Percentiles rank a stretch among this genome's conserved stretches.
These are phyloP conservation scores for Aspergillus persii DNA, from an alignment of 2,329 filamentous ascomycete species.

Conservation along the genomic window DNA sequence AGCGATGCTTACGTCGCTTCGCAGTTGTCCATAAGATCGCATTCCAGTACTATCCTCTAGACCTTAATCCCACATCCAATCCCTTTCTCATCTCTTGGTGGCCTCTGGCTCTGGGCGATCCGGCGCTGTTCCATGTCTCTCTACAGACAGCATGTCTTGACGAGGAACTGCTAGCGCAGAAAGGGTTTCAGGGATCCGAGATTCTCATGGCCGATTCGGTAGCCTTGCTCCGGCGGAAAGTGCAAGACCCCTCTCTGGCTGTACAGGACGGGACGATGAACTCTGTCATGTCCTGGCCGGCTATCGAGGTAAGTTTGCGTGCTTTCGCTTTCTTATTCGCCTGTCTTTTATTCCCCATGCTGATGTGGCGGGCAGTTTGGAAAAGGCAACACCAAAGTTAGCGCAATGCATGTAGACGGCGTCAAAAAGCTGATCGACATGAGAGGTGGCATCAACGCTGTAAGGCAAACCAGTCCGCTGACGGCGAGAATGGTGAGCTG, in stretches of 20 bases:
- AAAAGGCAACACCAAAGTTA: constrained; percentile 50
- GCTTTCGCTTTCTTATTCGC: not conserved
- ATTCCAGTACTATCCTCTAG: constrained; percentile 60
- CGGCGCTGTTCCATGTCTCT: constrained; percentile 59
- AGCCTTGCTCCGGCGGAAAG: constrained; percentile 50
- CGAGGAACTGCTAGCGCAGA: constrained; percentile 52
- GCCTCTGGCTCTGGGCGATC: constrained; percentile 56
- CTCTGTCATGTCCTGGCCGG: constrained; percentile 58
- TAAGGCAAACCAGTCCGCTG: constrained; percentile 51
- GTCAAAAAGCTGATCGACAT: constrained; percentile 50
- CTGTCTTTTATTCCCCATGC: not conserved
- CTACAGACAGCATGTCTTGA: constrained; percentile 59
- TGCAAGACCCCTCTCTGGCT: constrained; percentile 48
- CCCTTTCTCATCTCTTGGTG: constrained; percentile 61
- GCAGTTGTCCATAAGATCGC: constrained; percentile 57
- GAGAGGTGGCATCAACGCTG: constrained; percentile 51
- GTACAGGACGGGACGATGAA: constrained; percentile 57
- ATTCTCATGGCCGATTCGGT: constrained; percentile 59
- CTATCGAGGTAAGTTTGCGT: constrained; percentile 51
- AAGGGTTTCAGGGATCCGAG: constrained; percentile 54
- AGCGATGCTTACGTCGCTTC: constrained; percentile 13
- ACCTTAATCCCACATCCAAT: constrained; percentile 53
- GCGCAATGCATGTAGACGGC: constrained; percentile 51
- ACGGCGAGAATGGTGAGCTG: constrained; percentile 57
- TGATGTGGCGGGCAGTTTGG: constrained; percentile 43